Conservation (phyloP, 371 early-diverging fungal species). For the Apophysomyces elegans region DNA sequence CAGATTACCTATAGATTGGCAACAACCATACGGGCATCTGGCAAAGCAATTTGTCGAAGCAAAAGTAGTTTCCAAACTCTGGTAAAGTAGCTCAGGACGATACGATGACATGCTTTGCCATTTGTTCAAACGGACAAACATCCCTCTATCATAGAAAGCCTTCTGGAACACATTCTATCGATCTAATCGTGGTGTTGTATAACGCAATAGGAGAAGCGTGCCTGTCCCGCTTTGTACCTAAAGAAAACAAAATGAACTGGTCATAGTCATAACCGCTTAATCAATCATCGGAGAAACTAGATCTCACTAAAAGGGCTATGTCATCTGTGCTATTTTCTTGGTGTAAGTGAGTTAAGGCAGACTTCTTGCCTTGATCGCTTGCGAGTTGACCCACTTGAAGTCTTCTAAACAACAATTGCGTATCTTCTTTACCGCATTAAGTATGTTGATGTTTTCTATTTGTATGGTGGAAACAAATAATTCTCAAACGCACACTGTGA, state of each 20-base stretch:
- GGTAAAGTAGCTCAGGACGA: constrained; percentile 1
- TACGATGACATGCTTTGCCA: background rate
- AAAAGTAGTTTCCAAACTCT: constrained; percentile 1
- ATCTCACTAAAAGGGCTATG: too few relatives aligned
- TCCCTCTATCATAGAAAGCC: background rate
- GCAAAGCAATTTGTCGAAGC: background rate
- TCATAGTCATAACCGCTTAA: too few relatives aligned
- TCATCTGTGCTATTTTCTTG: too few relatives aligned
- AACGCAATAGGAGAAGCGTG: background rate
- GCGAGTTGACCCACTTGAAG: too few relatives aligned
- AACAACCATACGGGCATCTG: background rate
- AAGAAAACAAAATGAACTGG: background rate
- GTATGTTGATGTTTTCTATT: too few relatives aligned
- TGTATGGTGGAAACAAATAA: too few relatives aligned
- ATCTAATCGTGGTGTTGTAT: constrained; percentile 1
- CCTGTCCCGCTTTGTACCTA: background rate
- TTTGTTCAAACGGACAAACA: background rate
- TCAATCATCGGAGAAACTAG: too few relatives aligned
- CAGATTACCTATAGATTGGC: background rate
- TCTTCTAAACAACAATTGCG: too few relatives aligned
- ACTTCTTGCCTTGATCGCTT: too few relatives aligned
- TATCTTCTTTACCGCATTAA: too few relatives aligned
- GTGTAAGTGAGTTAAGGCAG: too few relatives aligned
- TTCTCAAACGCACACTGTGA: too few relatives aligned
- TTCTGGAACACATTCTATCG: constrained; percentile 1